These are phyloP conservation scores for Thermothelomyces thermophilus DNA, from an alignment of 2,329 filamentous ascomycete species.

Conservation along the genomic window DNA sequence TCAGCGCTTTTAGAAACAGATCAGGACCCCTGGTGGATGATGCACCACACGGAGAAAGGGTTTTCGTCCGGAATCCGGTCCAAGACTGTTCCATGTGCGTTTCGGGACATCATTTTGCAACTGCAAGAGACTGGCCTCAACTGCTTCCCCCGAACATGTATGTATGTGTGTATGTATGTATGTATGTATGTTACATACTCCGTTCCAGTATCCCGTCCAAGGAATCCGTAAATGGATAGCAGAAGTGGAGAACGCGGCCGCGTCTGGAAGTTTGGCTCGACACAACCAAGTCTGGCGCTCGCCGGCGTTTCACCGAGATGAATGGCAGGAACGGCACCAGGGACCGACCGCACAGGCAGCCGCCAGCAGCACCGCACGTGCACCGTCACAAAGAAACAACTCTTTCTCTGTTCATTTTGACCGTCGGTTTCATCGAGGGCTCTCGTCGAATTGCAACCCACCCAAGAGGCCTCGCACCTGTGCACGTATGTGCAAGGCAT, in stretches of 20 bases:
- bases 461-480: neutral
- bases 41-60: neutral
- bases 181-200: no score
- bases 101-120: neutral
- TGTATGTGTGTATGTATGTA: no score
- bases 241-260: slow-evolving; percentile 12
- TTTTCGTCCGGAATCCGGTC: neutral
- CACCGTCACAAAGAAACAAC: slow-evolving; percentile 2
- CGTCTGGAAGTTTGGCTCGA: slow-evolving; percentile 4
- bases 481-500: neutral
- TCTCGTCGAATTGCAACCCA: no score
- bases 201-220: no score
- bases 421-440: no score
- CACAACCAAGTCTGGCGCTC: slow-evolving; percentile 10
- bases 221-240: neutral
- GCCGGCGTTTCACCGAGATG: slow-evolving; percentile 19
- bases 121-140: slow-evolving; percentile 5
- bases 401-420: neutral
- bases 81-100: no score
- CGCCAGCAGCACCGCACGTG: neutral
- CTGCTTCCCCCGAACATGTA: slow-evolving; percentile 15
- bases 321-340: slow-evolving; percentile 7
- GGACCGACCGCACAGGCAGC: no score
- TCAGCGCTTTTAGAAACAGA: neutral
- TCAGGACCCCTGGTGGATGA: neutral